Percentiles rank a stretch among this genome's conserved stretches.
Evolutionary conservation across 139 green algal genomes (phyloP).

Genomic region (Coelastrella sp.): DNA sequence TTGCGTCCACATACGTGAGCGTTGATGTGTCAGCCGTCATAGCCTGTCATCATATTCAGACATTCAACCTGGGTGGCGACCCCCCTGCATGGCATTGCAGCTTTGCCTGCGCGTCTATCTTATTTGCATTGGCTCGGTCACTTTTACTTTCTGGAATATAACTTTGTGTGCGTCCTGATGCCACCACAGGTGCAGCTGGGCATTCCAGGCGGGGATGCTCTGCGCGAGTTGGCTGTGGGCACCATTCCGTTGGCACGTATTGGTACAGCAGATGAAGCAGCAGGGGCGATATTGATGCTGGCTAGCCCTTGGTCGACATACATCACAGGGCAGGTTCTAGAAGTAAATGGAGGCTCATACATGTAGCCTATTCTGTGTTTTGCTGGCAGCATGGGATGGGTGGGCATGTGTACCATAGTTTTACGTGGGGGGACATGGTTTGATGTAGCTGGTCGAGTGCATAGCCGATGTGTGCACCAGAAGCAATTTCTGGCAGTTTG

Average conservation of each 20-base stretch:
- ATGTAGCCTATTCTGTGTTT: constrained; percentile 53
- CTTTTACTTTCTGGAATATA: background rate
- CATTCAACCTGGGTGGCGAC: no score
- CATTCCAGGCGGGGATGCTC: constrained; percentile 72
- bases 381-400: background rate
- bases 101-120: no score
- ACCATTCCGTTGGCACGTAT: constrained; percentile 74
- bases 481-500: no score
- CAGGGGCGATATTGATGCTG: constrained; percentile 84
- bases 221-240: constrained; percentile 54
- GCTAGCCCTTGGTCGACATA: constrained; percentile 54
- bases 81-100: no score
- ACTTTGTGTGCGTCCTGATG: background rate
- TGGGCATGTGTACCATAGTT: background rate
- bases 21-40: no score
- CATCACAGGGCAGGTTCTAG: constrained; percentile 72
- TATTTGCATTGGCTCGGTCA: background rate
- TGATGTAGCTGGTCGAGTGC: no score
- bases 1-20: no score
- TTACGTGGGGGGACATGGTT: background rate
- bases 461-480: no score
- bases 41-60: no score
- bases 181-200: constrained; percentile 67
- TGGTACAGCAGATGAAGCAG: constrained; percentile 82
- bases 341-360: constrained; percentile 70